phyloP scores from a whole-genome alignment of 2,329 filamentous ascomycete genomes.

The Chrysosporium keratinophilum region DNA sequence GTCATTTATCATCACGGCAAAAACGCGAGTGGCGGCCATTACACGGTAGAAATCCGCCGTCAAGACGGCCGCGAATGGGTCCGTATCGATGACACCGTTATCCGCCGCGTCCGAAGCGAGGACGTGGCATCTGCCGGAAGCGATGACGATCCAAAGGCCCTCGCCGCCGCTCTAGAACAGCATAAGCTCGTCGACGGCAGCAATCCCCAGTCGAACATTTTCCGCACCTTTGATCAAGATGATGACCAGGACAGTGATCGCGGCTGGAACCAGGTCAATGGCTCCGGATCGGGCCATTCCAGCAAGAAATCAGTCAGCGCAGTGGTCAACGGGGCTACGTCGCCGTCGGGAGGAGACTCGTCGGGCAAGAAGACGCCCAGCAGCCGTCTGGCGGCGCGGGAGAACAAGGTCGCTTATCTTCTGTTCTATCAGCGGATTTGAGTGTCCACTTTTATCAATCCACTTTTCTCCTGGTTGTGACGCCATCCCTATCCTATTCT shows the following conservation, averaged over 20 bases:
- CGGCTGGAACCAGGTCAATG: constrained; percentile 78
- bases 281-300: constrained; percentile 38
- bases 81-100: constrained; percentile 84
- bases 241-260: constrained; percentile 54
- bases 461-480: not conserved
- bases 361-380: constrained; percentile 49
- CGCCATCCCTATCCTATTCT: not conserved
- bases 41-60: constrained; percentile 90
- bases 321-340: constrained; percentile 47
- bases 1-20: constrained; percentile 98
- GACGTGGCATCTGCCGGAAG: constrained; percentile 80
- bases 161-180: constrained; percentile 55
- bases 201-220: constrained; percentile 56
- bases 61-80: constrained; percentile 97
- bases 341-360: constrained; percentile 42
- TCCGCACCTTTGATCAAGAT: constrained; percentile 55
- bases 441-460: not conserved
- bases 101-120: constrained; percentile 72
- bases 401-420: constrained; percentile 95
- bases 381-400: constrained; percentile 55
- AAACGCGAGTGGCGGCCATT: constrained; percentile 90
- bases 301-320: constrained; percentile 60
- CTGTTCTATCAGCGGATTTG: constrained; percentile 78
- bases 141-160: constrained; percentile 64
- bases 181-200: constrained; percentile 39